Evolutionary conservation across 225 moss, liverwort and hornwort species (phyloP).

Genomic region (Straminergon stramineum): DNA sequence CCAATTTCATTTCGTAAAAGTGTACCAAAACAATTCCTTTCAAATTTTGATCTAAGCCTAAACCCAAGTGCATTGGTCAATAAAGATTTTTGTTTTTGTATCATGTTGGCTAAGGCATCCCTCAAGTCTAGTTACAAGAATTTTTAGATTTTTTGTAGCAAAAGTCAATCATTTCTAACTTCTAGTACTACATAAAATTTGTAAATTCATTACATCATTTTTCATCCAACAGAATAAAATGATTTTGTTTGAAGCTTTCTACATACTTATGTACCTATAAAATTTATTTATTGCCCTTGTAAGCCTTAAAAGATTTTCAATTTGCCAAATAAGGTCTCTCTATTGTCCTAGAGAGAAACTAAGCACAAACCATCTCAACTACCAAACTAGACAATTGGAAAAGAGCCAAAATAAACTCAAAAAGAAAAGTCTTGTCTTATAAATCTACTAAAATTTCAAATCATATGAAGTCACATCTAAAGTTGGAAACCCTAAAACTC

Average conservation of each 20-base stretch:
- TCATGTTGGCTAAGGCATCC: too few relatives aligned
- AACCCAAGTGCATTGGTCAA: neutral
- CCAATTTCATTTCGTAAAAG: neutral
- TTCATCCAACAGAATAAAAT: too few relatives aligned
- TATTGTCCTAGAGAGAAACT: rapidly evolving
- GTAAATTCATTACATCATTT: too few relatives aligned
- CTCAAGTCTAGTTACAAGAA: too few relatives aligned
- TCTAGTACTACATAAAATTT: too few relatives aligned
- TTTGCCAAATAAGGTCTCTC: neutral
- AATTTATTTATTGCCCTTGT: too few relatives aligned
- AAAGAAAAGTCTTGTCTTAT: neutral
- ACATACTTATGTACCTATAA: too few relatives aligned
- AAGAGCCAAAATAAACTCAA: neutral
- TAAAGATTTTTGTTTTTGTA: too few relatives aligned
- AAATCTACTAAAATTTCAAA: neutral
- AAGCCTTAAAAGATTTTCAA: neutral
- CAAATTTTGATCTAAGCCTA: neutral
- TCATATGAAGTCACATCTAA: neutral
- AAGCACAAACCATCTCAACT: neutral
- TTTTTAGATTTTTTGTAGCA: too few relatives aligned
- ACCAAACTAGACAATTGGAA: neutral
- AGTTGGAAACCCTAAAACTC: neutral
- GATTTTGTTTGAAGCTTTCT: too few relatives aligned
- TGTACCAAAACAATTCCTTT: neutral
- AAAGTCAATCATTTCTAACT: too few relatives aligned